Evolutionary conservation across 805 yeast genomes (phyloP), one percentile per base, ranked within the genome.

Genomic region (Candida easanensis): DNA sequence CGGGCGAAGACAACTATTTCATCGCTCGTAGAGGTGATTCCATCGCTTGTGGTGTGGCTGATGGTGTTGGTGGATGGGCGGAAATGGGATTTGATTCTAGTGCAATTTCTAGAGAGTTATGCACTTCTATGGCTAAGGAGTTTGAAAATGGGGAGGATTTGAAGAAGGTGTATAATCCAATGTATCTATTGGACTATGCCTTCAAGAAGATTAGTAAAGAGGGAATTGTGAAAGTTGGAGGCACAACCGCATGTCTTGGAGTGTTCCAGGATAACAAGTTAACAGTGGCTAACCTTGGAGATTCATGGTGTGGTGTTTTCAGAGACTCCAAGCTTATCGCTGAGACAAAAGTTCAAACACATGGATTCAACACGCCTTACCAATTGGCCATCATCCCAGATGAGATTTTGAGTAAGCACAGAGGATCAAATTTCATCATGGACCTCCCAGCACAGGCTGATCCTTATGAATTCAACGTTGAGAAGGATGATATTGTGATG

Each of bases 21-120:
- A 69, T 81, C 21, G 71, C 78, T 8, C 18, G 43, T 25, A 33
- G 23, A 18, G 14, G 51, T 4, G 48, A 53, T 6, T 18, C 20
- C 1, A 49, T 82, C 0, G 77, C 84, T 4, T 72, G 81, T n/a
- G 95, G 91, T 18, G 93, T 86, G 4, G 84, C 97, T 5, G 99
- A 91, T 65, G 99, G 99, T 13, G 98, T 93, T 4, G 98, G 98
- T 14, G 98, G 98, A 3, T 91, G 98, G 97, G 77, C 86, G 1
- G 93, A 87, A 48, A 82, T 86, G 36, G 97, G 97, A 0, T 84
- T 80, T 55, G 97, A 91, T 61, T 86, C 96, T 2, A 77, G 88
- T 45, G 91, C 91, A 7, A 86, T 91, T 46, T 82, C 93, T 32
- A 73, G 95, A 52, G 93, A 87, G 54, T 66, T 91, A 31, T 84